A percentile compares a stretch with the other conserved stretches of the same genome.
phyloP scores from a whole-genome alignment of 345 rosid genomes.

The Erysimum cheiranthoides region DNA sequence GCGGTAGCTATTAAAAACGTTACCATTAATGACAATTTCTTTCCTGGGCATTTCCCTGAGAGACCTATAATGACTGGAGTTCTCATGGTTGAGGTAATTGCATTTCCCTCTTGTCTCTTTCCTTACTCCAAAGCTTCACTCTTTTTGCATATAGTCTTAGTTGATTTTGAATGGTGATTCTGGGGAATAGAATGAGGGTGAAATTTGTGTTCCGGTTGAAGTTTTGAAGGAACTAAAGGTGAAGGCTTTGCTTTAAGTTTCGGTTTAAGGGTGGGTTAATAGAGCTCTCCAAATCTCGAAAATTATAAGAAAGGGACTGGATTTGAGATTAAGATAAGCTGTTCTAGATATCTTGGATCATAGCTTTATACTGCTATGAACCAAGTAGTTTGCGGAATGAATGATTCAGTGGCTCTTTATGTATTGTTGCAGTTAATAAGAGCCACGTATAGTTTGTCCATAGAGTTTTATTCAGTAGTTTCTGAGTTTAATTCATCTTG shows the following conservation, averaged over 20 bases:
- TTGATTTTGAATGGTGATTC: conserved; percentile 7
- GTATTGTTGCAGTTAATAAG: not conserved
- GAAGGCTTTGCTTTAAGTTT: conserved; percentile 15
- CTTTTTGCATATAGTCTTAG: not conserved
- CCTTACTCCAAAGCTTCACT: not conserved
- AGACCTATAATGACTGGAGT: conserved; percentile 99
- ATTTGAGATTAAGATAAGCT: not conserved
- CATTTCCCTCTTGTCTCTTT: conserved; percentile 5
- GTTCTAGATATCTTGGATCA: conserved; percentile 2
- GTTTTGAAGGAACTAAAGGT: not conserved
- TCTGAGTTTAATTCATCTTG: not conserved
- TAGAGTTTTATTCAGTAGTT: conserved; percentile 11
- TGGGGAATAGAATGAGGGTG: not conserved
- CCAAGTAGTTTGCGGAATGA: not conserved
- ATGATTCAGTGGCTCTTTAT: not conserved
- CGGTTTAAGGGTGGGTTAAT: not conserved
- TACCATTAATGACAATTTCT: conserved; percentile 96
- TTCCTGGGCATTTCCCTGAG: conserved; percentile 99
- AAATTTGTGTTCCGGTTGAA: not conserved
- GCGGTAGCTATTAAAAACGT: conserved; percentile 96
- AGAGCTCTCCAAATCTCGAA: not conserved
- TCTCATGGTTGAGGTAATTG: conserved; percentile 93
- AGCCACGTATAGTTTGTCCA: not conserved
- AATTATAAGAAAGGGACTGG: not conserved
- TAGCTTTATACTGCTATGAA: not conserved